Base-by-base conservation (phyloP, 805 yeast species). In the Ogataea haglerorum region DNA sequence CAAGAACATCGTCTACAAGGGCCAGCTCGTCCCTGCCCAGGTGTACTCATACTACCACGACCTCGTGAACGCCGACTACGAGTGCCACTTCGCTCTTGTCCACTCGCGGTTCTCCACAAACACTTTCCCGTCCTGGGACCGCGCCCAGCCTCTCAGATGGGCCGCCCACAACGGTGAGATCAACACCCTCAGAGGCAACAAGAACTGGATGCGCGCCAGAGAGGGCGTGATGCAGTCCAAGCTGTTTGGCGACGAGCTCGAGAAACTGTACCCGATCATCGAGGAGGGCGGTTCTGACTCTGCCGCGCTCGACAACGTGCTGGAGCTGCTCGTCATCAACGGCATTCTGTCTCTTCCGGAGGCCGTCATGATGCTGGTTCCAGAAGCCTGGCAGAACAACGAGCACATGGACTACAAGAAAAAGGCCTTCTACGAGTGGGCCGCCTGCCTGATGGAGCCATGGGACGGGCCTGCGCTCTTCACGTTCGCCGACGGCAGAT, bases 391-490 rank as follows among this genome's bases (percentile, higher is more conserved):
- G 93, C 97, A 91, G 66, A 85, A 85, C 61, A 93, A 90, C 65
- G 64, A 66, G 40, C 65, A 75, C 49, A 89, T 91, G 85, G 96
- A 91, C 63, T 87, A 95, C 41, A 82, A 85, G 64, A 85, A 90
- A 69, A 80, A 76, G 56, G 97, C 98, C 1, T 91, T 95, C 67
- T 91, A 91, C 69, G 97, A 93, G 65, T 91, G 98, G 98, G 98
- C 97, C 34, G 96, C 98, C 10, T 89, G 97, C 68, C 69, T 91
- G 51, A 93, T 93, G 96, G 99, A 91, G 70, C 98, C 98, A 7
- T 91, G 99, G 99, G 99, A 91, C 68, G 99, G 99, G 51, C 99
- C 99, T 14, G 98, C 98, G 25, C 70, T 93, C 52, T 86, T 91
- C 71, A 89, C 95, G 22, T 93, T 91, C 65, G 91, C 97, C 26